A percentile compares a stretch with the other conserved stretches of the same genome.
phyloP scores from a whole-genome alignment of 169 alveolate species.

The Cryptosporidium xiaoi region DNA sequence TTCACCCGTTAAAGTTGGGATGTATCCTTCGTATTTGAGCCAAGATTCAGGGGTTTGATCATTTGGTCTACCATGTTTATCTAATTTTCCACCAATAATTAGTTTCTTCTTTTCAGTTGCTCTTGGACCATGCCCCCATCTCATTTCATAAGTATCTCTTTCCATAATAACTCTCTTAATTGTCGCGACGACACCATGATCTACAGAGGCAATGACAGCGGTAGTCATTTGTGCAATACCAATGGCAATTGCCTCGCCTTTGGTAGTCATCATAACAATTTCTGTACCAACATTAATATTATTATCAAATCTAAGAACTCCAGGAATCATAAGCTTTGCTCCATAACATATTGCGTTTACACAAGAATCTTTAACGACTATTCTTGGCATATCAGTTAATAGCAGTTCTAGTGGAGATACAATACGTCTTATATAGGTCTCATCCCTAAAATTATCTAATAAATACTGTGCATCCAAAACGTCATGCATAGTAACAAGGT shows the following conservation, averaged over 20 bases:
- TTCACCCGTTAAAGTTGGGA: constrained; percentile 85
- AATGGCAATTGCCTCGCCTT: constrained; percentile 99
- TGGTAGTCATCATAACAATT: constrained; percentile 98
- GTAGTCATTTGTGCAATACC: constrained; percentile 99
- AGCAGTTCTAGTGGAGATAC: constrained; percentile 97
- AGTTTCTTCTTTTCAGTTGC: constrained; percentile 97
- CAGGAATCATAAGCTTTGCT: constrained; percentile 99
- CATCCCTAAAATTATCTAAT: constrained; percentile 94
- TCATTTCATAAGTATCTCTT: constrained; percentile 98
- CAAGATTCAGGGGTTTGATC: constrained; percentile 95
- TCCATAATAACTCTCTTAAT: constrained; percentile 99
- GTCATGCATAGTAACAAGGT: constrained; percentile 99
- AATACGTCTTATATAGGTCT: constrained; percentile 95
- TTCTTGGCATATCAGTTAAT: constrained; percentile 94
- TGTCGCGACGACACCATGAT: constrained; percentile 98
- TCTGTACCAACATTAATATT: constrained; percentile 96
- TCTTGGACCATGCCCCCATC: constrained; percentile 99
- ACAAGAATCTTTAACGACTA: constrained; percentile 98
- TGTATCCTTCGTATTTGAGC: constrained; percentile 88
- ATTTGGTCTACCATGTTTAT: constrained; percentile 94
- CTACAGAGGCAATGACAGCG: constrained; percentile 98
- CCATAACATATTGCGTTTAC: constrained; percentile 99
- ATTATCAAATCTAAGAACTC: constrained; percentile 97
- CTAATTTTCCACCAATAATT: constrained; percentile 95
- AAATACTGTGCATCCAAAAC: constrained; percentile 97